Conservation (phyloP, 768 basidiomycete genomes). For the Basidioascus undulatus region DNA sequence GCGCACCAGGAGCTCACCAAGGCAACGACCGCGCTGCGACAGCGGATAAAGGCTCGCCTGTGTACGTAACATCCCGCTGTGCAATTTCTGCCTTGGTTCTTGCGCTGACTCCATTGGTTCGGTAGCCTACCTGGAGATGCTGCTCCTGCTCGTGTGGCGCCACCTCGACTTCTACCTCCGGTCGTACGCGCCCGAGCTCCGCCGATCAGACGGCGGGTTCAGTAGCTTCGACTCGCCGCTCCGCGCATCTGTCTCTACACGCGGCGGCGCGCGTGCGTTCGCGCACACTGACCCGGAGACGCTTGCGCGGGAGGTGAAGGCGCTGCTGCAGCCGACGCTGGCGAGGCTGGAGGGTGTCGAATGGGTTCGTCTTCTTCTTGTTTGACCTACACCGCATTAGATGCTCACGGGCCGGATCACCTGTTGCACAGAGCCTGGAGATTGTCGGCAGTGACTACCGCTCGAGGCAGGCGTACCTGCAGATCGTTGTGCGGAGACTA, state of each 20-base stretch:
- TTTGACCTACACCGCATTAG: no score
- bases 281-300: constrained; percentile 22
- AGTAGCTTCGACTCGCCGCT: constrained; percentile 1
- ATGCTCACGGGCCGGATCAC: constrained; percentile 5
- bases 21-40: neutral
- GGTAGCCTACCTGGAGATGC: constrained; percentile 47
- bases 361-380: constrained; percentile 18
- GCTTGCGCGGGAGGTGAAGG: constrained; percentile 29
- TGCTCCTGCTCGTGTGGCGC: constrained; percentile 54
- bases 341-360: constrained; percentile 30
- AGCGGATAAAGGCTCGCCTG: neutral
- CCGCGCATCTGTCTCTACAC: no score
- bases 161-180: constrained; percentile 42
- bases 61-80: neutral
- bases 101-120: neutral
- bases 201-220: neutral
- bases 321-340: constrained; percentile 30
- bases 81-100: neutral
- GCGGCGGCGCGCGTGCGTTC: constrained; percentile 7
- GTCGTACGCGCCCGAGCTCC: neutral
- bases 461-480: constrained; percentile 42
- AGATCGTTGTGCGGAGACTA: constrained; percentile 48
- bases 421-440: constrained; percentile 9
- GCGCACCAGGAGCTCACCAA: neutral
- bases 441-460: constrained; percentile 29